These are phyloP conservation scores for Microbotryum silenes-acaulis DNA, from an alignment of 1,284 basidiomycete species.

Conservation along the genomic window DNA sequence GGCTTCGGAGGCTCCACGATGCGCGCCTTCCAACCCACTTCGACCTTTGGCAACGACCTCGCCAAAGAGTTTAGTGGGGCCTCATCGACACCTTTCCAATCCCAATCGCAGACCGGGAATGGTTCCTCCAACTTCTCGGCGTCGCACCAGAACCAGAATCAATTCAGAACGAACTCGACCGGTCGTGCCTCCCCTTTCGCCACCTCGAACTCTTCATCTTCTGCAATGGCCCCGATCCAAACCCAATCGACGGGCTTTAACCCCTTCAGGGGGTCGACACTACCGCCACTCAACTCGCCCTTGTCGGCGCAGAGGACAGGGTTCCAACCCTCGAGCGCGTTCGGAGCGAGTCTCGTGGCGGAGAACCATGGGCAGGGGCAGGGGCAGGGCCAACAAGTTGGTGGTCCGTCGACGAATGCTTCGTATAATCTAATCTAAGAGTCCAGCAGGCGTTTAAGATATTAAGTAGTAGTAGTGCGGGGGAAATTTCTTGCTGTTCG, in stretches of 20 bases:
- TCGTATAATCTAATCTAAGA: too few relatives aligned
- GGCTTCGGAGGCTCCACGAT: slow-evolving; percentile 61
- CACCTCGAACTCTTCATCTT: neutral
- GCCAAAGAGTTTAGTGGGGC: slow-evolving; percentile 39
- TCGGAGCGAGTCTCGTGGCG: neutral
- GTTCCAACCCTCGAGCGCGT: neutral
- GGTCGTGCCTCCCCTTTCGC: neutral
- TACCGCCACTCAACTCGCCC: slow-evolving; percentile 19
- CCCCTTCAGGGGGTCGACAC: slow-evolving; percentile 12
- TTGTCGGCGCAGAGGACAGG: slow-evolving; percentile 10
- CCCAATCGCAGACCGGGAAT: slow-evolving; percentile 1
- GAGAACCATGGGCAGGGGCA: neutral
- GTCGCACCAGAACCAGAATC: neutral
- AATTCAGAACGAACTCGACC: neutral
- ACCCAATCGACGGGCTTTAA: slow-evolving; percentile 17
- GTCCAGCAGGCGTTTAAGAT: too few relatives aligned
- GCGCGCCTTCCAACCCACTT: slow-evolving; percentile 85
- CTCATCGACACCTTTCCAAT: neutral
- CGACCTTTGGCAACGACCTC: slow-evolving; percentile 71
- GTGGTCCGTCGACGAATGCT: too few relatives aligned
- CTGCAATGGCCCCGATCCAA: slow-evolving; percentile 3
- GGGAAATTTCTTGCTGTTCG: too few relatives aligned
- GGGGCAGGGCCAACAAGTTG: too few relatives aligned
- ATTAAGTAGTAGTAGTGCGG: too few relatives aligned
- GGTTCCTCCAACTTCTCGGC: neutral